Evolutionary conservation across 352 stramenopile genomes (phyloP), one percentile per base, ranked within the genome.

Genomic region (Sclerospora graminicola): DNA sequence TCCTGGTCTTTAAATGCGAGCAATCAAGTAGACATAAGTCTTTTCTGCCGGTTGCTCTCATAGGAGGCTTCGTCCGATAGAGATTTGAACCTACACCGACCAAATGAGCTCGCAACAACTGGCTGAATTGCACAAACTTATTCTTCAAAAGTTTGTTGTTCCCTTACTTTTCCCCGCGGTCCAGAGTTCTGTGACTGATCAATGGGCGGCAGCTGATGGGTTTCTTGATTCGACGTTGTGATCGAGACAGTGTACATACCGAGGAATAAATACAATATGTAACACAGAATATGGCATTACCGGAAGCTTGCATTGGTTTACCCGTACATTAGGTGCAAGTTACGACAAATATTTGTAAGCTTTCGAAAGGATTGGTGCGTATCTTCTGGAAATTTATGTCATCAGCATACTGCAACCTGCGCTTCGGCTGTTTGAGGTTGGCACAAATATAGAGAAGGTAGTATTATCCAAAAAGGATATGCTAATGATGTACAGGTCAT

Each of bases 31-130:
- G 70, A 89, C 21, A 69, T 84, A 1, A 60, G 45, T 14, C 85
- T 89, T 52, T 89, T 89, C 32, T 92, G 81, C 53, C 80, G 77
- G 24, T 46, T 89, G 24, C 65, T 87, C 27, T 64, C 80, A 8
- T 67, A 89, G 39, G 49, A 53, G 4, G 41, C 50, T 20, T 48
- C 56, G 6, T 43, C 44, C 1, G 59, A 64, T 15, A 61, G 58
- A 18, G 57, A 23, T 37, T 51, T 18, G 58, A 33, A 2, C n/a
- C n/a, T n/a, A n/a, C n/a, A 54, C 50, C 48, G 53, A 40, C 4
- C 57, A 71, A 36, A 65, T 71, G 63, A 34, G 80, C 49, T 24
- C 62, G 18, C 19, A 20, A 8, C 54, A 76, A 30, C 31, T 76
- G 37, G 48, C 51, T 53, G 42, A 63, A 37, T 45, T 81, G 24